Base-by-base conservation (phyloP, 768 basidiomycete genomes). In the Gloeostereum incarnatum region DNA sequence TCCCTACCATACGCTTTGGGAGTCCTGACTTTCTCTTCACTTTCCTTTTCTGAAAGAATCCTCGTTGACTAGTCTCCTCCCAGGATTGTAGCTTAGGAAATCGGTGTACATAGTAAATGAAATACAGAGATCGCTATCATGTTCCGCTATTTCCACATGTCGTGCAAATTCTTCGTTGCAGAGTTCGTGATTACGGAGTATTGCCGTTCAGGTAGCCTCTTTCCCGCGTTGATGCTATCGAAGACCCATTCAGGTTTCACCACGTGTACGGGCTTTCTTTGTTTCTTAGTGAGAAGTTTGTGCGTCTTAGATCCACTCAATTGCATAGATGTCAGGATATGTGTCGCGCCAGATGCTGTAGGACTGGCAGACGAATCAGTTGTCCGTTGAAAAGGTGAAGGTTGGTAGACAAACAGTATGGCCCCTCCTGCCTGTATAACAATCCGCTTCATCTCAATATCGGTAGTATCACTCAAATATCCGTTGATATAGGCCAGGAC, bases 161-260 rank as follows among this genome's bases (percentile, higher is more conserved):
- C 59, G 31, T 57, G 57, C 35, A 71, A 44, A 40, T 54, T 62
- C 43, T 54, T 56, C 14, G 58, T 61, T 16, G 49, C 62, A 2
- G 52, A 51, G 43, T 64, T 49, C 46, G 60, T 66, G 38, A 73
- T 51, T 14, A 77, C 63, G 5, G 63, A 42, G 48, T 86, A 91
- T 14, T 58, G 55, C 40, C 70, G 61, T 56, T 91, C 88, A 24
- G 68, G 60, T 42, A 73, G 59, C 47, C 75, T 63, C 52, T 68
- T 79, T 17, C 80, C 81, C 11, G 64, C 63, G 13, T 55, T 53
- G 45, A 87, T 66, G 47, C 82, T 82, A 45, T 87, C 84, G 8
- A 63, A 60, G 5, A 86, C 68, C 84, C 83, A 88, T 52, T 81
- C 78, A 6, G 84, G 84, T 40, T 66, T 75, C 22, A 90, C 83